Evolutionary conservation across 306 rosid genomes (phyloP).

Genomic region (Cucurbita pepo): DNA sequence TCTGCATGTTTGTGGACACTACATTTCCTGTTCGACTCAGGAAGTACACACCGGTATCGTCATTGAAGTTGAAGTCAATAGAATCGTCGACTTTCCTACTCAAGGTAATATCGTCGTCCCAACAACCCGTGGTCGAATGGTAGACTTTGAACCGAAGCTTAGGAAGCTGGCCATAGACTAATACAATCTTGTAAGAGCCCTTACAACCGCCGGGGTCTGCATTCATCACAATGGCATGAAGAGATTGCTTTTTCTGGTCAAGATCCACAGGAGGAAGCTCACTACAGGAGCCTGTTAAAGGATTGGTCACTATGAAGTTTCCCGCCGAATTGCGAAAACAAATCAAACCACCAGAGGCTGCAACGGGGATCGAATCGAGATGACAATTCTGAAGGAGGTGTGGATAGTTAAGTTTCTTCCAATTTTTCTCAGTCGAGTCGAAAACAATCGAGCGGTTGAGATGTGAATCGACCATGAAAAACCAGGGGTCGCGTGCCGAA

Average conservation of each 20-base stretch:
- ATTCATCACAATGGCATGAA: slow-evolving; percentile 73
- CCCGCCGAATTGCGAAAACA: slow-evolving; percentile 50
- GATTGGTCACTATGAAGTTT: slow-evolving; percentile 52
- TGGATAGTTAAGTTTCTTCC: slow-evolving; percentile 56
- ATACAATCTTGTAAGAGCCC: slow-evolving; percentile 39
- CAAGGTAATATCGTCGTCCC: slow-evolving; percentile 50
- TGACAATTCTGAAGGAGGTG: slow-evolving; percentile 22
- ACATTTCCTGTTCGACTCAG: slow-evolving; percentile 80
- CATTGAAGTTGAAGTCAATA: slow-evolving; percentile 30
- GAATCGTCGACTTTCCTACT: slow-evolving; percentile 26
- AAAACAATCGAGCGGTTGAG: slow-evolving; percentile 47
- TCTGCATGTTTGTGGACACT: slow-evolving; percentile 76
- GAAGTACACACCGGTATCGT: slow-evolving; percentile 72
- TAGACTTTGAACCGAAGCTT: slow-evolving; percentile 43
- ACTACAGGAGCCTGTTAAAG: slow-evolving; percentile 37
- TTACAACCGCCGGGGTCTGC: slow-evolving; percentile 10
- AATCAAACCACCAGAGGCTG: slow-evolving; percentile 74
- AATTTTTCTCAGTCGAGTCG: slow-evolving; percentile 54
- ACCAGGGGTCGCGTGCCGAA: slow-evolving; percentile 77
- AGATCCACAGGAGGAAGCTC: slow-evolving; percentile 48
- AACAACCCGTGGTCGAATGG: slow-evolving; percentile 31
- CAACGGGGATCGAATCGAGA: slow-evolving; percentile 58
- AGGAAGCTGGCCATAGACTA: slow-evolving; percentile 64
- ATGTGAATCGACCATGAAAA: slow-evolving; percentile 67
- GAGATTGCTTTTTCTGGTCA: slow-evolving; percentile 23